These are phyloP conservation scores for Crassisporium funariophilum DNA, from an alignment of 768 basidiomycete genomes.

Conservation along the genomic window DNA sequence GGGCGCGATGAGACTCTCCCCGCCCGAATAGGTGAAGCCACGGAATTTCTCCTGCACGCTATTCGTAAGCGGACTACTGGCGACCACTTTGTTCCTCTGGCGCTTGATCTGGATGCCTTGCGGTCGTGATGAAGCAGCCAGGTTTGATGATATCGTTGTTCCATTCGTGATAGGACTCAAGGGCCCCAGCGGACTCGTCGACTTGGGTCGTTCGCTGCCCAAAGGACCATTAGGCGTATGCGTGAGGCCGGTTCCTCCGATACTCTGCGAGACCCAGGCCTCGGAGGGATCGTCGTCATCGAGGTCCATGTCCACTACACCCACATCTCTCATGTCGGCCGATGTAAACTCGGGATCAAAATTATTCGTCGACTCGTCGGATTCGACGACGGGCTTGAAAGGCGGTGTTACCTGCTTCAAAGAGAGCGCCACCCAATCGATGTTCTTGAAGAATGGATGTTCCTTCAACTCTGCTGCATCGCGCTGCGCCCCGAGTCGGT, in stretches of 20 bases:
- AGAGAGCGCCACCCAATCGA: constrained; percentile 90
- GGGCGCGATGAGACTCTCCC: constrained; percentile 61
- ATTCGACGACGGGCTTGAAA: constrained; percentile 97
- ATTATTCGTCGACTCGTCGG: constrained; percentile 96
- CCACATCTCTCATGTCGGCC: constrained; percentile 81
- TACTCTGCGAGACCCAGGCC: constrained; percentile 60
- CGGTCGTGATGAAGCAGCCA: constrained; percentile 7
- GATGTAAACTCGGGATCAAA: constrained; percentile 98
- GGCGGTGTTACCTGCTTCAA: constrained; percentile 92
- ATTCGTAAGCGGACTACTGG: constrained; percentile 77
- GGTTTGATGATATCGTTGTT: constrained; percentile 7
- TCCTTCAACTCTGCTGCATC: constrained; percentile 95
- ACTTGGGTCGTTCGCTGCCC: constrained; percentile 52
- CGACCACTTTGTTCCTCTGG: constrained; percentile 42
- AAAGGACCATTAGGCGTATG: constrained; percentile 81
- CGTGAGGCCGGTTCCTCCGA: constrained; percentile 28
- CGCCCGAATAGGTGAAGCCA: constrained; percentile 88
- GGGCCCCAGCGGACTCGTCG: constrained; percentile 17
- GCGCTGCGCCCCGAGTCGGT: constrained; percentile 87
- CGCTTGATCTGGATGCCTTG: constrained; percentile 57
- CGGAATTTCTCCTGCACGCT: constrained; percentile 97
- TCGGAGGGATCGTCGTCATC: constrained; percentile 65
- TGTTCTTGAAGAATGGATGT: constrained; percentile 88
- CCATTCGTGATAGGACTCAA: constrained; percentile 23
- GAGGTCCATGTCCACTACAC: constrained; percentile 34